Conservation (phyloP, 2,329 filamentous ascomycete genomes). For the Neophaeococcomyces aloes region DNA sequence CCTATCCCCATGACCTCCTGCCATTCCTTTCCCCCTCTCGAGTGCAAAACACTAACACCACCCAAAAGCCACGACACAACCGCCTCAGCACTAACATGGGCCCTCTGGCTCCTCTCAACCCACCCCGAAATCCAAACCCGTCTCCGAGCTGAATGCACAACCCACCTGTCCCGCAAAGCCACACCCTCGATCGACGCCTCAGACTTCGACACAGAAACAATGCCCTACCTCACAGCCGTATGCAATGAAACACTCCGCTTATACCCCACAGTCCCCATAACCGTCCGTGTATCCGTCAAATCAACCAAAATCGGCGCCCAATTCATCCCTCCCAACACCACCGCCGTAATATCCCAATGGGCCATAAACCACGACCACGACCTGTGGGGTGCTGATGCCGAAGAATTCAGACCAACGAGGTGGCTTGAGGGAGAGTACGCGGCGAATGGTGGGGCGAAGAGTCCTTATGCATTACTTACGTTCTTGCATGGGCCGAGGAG, state of each 20-base stretch:
- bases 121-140: conserved; percentile 21
- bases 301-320: conserved; percentile 56
- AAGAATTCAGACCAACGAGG: conserved; percentile 26
- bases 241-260: conserved; percentile 42
- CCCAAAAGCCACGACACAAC: conserved; percentile 27
- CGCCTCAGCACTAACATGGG: conserved; percentile 22
- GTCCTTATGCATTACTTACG: conserved; percentile 61
- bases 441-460: conserved; percentile 53
- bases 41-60: neutral
- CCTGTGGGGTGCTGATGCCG: conserved; percentile 27
- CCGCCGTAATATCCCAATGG: conserved; percentile 49
- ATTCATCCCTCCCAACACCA: conserved; percentile 59
- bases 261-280: conserved; percentile 24
- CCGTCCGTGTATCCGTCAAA: conserved; percentile 24
- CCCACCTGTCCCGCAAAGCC: conserved; percentile 1
- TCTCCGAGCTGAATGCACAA: conserved; percentile 20
- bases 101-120: conserved; percentile 20
- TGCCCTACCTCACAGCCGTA: conserved; percentile 41
- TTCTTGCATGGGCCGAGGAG: conserved; percentile 55
- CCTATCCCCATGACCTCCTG: too few relatives aligned
- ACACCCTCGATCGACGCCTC: conserved; percentile 27
- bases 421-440: conserved; percentile 36
- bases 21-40: too few relatives aligned
- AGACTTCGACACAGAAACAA: conserved; percentile 31
- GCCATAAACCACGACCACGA: conserved; percentile 25